Evolutionary conservation across 257 asterid genomes (phyloP), one percentile per base, ranked within the genome.

Genomic region (Ballota nigra): DNA sequence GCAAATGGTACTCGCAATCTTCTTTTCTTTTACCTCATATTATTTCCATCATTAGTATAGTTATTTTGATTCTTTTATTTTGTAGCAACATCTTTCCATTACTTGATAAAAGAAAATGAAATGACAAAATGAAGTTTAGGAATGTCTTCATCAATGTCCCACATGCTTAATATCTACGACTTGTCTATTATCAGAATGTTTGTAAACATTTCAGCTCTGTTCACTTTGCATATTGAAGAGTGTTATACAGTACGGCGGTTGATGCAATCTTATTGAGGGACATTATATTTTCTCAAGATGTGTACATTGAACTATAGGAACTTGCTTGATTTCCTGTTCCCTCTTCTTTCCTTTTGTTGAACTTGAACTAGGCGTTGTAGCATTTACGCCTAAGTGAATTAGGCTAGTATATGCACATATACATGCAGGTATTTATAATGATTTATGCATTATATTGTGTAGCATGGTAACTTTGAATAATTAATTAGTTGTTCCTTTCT

Each of bases 1-100:
- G 60, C 69, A 15, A 75, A 56, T 33, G 74, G 66, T 61, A 61
- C 45, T 18, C 53, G 60, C 62, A 9, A 41, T 56, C 81, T 41
- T 13, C 31, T 26, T 31, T 38, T 22, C 16, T 41, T 66, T 23
- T 43, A 22, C 36, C 23, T 13, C 20, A 22, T 31, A 9, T 28
- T 63, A 4, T 75, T 33, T 24, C 59, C 22, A 33, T 33, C 53
- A 22, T 24, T 43, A 6, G 41, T 55, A 29, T 55, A 57, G 58
- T 1, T 26, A 56, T 49, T 24, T 75, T 18, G 53, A 69, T 75
- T 62, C 67, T 52, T 41, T 68, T 36, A 66, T 68, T 18, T 55
- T 69, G 59, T 62, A 33, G 55, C 72, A 72, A 45, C 55, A 4
- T 22, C 45, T 51, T 40, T 26, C 33, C 68, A 20, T 71, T 24